Conservation (phyloP, 192 early-diverging fungal genomes). For the Entophlyctis luteolus region DNA sequence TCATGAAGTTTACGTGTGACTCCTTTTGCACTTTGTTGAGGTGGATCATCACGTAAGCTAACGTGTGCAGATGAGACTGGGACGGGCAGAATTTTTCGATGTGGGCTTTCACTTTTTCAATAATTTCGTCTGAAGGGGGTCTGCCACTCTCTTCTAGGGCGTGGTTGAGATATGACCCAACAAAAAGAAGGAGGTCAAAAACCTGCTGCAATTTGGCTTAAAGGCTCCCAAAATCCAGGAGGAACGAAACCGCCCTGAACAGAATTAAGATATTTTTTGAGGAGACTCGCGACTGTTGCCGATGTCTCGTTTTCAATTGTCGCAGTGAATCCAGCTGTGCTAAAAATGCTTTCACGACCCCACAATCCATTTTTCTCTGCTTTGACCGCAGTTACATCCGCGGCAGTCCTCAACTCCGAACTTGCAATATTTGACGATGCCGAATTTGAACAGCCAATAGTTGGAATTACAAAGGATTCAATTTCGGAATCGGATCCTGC, state of each 20-base stretch:
- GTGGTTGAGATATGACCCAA: background rate
- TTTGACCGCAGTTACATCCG: too few species aligned
- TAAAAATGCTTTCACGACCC: background rate
- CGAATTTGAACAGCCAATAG: too few species aligned
- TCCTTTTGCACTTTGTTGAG: conserved; percentile 15
- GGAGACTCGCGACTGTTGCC: conserved; percentile 16
- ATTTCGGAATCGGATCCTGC: background rate
- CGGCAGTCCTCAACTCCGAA: too few species aligned
- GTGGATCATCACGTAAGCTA: conserved; percentile 28
- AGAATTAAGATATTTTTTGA: conserved; percentile 17
- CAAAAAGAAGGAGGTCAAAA: background rate
- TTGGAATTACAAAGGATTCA: too few species aligned
- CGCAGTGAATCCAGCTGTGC: conserved; percentile 15
- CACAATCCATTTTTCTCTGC: conserved; percentile 2
- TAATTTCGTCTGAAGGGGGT: background rate
- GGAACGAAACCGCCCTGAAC: conserved; percentile 17
- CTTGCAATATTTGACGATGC: too few species aligned
- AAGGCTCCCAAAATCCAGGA: conserved; percentile 21
- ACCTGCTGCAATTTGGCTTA: conserved; percentile 12
- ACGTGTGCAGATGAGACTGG: conserved; percentile 18
- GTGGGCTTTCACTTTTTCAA: background rate
- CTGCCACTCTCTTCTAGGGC: background rate
- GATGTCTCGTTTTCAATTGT: conserved; percentile 2
- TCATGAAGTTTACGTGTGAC: conserved; percentile 28
- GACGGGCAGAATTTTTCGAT: conserved; percentile 12